phyloP scores from a whole-genome alignment of 331 rosid genomes.

The Acacia pycnantha region DNA sequence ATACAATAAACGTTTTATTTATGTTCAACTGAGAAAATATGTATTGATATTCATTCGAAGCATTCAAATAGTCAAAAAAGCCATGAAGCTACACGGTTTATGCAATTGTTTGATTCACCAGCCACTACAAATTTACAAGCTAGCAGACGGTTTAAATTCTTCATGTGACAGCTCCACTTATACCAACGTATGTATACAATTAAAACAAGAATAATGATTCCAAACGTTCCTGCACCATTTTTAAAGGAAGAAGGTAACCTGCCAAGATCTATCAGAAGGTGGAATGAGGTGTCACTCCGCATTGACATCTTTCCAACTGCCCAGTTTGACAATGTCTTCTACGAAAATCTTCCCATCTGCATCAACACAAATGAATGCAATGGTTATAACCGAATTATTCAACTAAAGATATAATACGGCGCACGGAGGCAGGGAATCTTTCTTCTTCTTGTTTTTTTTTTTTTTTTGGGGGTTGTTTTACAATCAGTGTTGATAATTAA shows the following conservation, averaged over 20 bases:
- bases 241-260: constrained; percentile 13
- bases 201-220: constrained; percentile 29
- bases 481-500: not conserved
- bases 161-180: constrained; percentile 29
- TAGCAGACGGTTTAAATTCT: constrained; percentile 11
- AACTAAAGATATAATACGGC: too few species aligned
- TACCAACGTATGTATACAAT: constrained; percentile 21
- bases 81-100: not conserved
- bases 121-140: constrained; percentile 41
- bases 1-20: not conserved
- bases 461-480: too few species aligned
- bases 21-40: not conserved
- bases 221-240: constrained; percentile 16
- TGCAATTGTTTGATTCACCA: constrained; percentile 19
- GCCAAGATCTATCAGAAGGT: constrained; percentile 13
- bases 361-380: constrained; percentile 11
- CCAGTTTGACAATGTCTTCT: constrained; percentile 89
- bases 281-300: constrained; percentile 20
- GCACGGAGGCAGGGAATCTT: not conserved
- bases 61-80: not conserved
- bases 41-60: not conserved
- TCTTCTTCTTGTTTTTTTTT: too few species aligned
- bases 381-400: not conserved
- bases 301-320: constrained; percentile 71
- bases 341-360: constrained; percentile 95